A percentile compares a stretch with the other conserved stretches of the same genome.
These are phyloP conservation scores for Candida glucosophila DNA, from an alignment of 1,139 yeast genomes.

Conservation along the genomic window DNA sequence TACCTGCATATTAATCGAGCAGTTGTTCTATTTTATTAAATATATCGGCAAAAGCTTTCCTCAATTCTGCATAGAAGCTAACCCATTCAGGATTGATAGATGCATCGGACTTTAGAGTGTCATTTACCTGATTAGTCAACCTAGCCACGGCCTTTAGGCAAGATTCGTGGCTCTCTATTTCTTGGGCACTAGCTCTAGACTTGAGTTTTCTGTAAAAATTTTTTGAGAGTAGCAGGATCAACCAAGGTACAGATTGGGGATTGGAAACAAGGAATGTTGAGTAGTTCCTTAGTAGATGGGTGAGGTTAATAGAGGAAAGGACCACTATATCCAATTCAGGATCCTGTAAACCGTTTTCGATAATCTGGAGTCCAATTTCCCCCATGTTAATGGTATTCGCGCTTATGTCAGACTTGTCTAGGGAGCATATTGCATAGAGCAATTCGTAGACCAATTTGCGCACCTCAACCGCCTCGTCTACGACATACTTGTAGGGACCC, in stretches of 20 bases:
- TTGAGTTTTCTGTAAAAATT: slow-evolving; percentile 29
- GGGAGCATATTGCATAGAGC: slow-evolving; percentile 43
- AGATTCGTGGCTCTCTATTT: slow-evolving; percentile 27
- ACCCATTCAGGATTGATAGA: slow-evolving; percentile 11
- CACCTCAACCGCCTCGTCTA: slow-evolving; percentile 71
- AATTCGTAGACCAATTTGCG: slow-evolving; percentile 70
- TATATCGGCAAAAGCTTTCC: background rate
- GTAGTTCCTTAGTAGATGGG: slow-evolving; percentile 16
- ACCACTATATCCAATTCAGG: slow-evolving; percentile 32
- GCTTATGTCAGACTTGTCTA: slow-evolving; percentile 15
- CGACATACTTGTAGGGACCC: slow-evolving; percentile 82
- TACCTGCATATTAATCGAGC: no score
- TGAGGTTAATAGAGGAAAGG: slow-evolving; percentile 26
- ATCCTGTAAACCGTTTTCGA: slow-evolving; percentile 27
- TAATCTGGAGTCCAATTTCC: slow-evolving; percentile 19
- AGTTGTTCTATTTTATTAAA: no score
- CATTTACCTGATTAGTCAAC: slow-evolving; percentile 15
- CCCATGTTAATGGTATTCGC: slow-evolving; percentile 13
- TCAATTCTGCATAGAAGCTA: slow-evolving; percentile 7
- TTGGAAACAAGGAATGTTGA: slow-evolving; percentile 12
- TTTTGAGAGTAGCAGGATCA: slow-evolving; percentile 16
- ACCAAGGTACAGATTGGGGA: slow-evolving; percentile 11
- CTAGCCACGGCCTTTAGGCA: slow-evolving; percentile 19
- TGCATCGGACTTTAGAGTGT: slow-evolving; percentile 8
- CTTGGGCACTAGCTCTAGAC: slow-evolving; percentile 37